These are phyloP conservation scores for Blastocystis sp. DNA, from an alignment of 352 stramenopile species.

Conservation along the genomic window DNA sequence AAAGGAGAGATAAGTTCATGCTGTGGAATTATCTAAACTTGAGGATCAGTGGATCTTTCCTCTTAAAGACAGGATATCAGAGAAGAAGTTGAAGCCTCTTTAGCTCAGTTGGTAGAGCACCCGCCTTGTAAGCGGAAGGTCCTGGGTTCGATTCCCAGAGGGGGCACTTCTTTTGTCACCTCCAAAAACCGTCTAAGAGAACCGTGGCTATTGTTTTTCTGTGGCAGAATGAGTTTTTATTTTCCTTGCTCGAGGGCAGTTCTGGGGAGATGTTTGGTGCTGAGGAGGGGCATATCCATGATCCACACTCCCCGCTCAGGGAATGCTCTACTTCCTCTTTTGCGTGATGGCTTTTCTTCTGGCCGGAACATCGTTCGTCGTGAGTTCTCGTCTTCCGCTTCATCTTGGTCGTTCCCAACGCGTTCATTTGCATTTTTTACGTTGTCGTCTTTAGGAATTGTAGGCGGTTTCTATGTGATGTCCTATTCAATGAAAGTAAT, in stretches of 20 bases:
- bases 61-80: too few species aligned
- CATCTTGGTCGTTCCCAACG: background rate
- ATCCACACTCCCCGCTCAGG: background rate
- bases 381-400: background rate
- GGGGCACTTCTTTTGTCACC: background rate
- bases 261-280: background rate
- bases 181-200: background rate
- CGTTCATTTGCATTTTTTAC: slow-evolving; percentile 22
- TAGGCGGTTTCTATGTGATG: slow-evolving; percentile 47
- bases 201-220: too few species aligned
- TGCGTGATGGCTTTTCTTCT: background rate
- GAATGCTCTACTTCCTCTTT: background rate
- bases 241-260: background rate
- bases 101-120: slow-evolving; percentile 61
- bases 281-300: background rate
- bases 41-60: too few species aligned
- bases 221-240: background rate
- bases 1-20: too few species aligned
- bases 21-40: too few species aligned
- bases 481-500: slow-evolving; percentile 40
- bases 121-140: slow-evolving; percentile 61
- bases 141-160: slow-evolving; percentile 60
- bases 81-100: slow-evolving; percentile 12
- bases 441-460: slow-evolving; percentile 4
- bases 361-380: background rate